These are phyloP conservation scores for Kewa caespitosa DNA, from an alignment of 179 eudicot genomes.

Conservation along the genomic window DNA sequence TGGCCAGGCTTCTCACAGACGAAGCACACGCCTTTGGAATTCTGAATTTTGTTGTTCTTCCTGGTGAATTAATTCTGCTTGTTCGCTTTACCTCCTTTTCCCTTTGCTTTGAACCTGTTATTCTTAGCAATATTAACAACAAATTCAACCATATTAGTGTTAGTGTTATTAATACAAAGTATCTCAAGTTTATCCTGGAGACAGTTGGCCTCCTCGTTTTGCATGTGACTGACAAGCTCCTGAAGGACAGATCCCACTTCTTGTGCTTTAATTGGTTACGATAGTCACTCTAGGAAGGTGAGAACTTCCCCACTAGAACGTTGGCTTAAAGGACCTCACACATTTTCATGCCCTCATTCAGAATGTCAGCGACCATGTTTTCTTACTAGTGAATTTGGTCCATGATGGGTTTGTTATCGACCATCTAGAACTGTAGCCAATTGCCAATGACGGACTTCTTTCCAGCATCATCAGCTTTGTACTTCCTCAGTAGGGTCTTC, in stretches of 20 bases:
- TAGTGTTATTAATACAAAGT: background rate
- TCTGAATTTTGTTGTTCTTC: background rate
- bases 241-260: background rate
- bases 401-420: background rate
- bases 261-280: conserved; percentile 1
- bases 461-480: background rate
- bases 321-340: background rate
- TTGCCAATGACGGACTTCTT: background rate
- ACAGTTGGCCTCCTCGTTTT: background rate
- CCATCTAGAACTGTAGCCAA: background rate
- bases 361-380: background rate
- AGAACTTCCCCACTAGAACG: background rate
- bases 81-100: background rate
- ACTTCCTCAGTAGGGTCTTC: no score
- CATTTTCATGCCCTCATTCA: background rate
- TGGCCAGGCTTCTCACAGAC: background rate
- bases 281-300: background rate
- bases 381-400: background rate
- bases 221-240: background rate
- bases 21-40: background rate
- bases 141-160: background rate
- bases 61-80: background rate
- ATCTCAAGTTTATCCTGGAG: background rate
- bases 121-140: background rate
- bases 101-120: background rate